Base-by-base conservation (phyloP, 78 protist species). In the Emiliania huxleyi region DNA sequence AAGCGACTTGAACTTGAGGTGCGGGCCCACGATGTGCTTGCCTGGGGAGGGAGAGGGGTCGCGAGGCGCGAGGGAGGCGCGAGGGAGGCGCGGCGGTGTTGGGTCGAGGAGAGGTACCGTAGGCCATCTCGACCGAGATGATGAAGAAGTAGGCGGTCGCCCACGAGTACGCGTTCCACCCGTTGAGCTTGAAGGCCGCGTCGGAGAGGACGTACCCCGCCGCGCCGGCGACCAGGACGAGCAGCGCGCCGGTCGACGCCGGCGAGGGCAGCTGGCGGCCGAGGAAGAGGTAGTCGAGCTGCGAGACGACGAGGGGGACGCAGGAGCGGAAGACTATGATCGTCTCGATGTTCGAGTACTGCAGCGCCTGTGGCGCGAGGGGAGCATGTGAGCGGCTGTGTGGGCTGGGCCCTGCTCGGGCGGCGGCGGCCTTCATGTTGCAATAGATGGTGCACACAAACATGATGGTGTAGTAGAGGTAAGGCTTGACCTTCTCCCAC, bases 11-110 rank as follows among this genome's bases (percentile, higher is more conserved):
- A 77, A 77, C 33, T 22, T 22, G 18, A 77, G 85, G 23, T 77
- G 85, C 23, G 85, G 85, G 46, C 85, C 85, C 29, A 77, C 85
- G 85, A 77, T 77, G 85, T 77, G 46, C 85, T 77, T 77, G 85
- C 85, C n/a, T n/a, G n/a, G n/a, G n/a, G n/a, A n/a, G n/a, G n/a
- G n/a, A n/a, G n/a, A n/a, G n/a, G n/a, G n/a, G n/a, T n/a, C n/a
- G n/a, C n/a, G n/a, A n/a, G n/a, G n/a, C n/a, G n/a, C n/a, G n/a
- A n/a, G n/a, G n/a, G n/a, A n/a, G n/a, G n/a, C n/a, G n/a, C n/a
- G n/a, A n/a, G n/a, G n/a, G n/a, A n/a, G n/a, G n/a, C n/a, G n/a
- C n/a, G n/a, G n/a, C n/a, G n/a, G n/a, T n/a, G n/a, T n/a, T n/a
- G n/a, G n/a, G n/a, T n/a, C n/a, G n/a, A n/a, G n/a, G n/a, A n/a